Base-by-base conservation (phyloP, 2,329 filamentous ascomycete species). In the Harringtonia lauricola region DNA sequence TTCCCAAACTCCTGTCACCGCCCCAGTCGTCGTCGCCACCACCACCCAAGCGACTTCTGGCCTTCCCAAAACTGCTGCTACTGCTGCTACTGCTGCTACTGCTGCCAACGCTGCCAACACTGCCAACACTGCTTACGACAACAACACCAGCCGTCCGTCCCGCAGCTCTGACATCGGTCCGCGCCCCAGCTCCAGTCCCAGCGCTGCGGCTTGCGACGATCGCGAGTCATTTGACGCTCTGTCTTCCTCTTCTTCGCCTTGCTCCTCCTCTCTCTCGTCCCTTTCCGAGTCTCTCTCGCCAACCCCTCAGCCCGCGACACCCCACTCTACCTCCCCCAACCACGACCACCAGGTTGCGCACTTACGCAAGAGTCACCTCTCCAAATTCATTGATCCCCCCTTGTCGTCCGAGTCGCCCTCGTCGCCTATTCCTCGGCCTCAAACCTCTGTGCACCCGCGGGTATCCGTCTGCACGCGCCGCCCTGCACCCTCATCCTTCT, bases 271-370 rank as follows among this genome's bases (percentile, higher is more conserved):
- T 56, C 59, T 47, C 59, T 59, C 37, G 55, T 53, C n/a, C 58
- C 58, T 29, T 51, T 60, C 60, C 35, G 56, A 53, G 41, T 63
- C 62, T 43, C 57, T 57, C 18, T 62, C 61, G 24, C 57, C 65
- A 42, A 65, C 66, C 49, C 65, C 67, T 46, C 65, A 68, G 52
- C 66, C 66, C 44, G 58, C 60, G 45, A 70, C 67, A 31, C 67
- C 67, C 49, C 59, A 57, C 53, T 62, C 63, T 49, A 55, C 58
- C 46, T 52, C 52, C 42, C 50, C 51, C 52, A 51, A 48, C 51
- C 52, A 49, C 48, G 44, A 47, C 44, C 36, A 34, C 37, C 43
- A 44, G 33, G 30, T 31, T 21, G 33, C 43, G 19, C 30, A 39
- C 46, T 49, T 49, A 48, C 52, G 43, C 37, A 52, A 44, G 51